Percentiles rank a stretch among this genome's conserved stretches.
phyloP scores from a whole-genome alignment of 257 asterid species.

The Fraxinus anomala region DNA sequence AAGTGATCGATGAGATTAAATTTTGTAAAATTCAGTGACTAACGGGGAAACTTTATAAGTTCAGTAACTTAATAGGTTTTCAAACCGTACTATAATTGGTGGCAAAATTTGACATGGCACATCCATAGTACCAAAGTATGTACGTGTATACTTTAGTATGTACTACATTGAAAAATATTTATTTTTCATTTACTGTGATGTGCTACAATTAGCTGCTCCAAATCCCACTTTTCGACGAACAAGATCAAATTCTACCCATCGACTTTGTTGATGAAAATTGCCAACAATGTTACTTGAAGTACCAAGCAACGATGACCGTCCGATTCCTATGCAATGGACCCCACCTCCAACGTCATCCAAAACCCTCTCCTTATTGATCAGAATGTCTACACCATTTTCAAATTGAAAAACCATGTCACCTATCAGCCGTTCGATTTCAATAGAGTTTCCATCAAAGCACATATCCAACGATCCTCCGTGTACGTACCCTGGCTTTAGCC shows the following conservation, averaged over 20 bases:
- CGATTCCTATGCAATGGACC: slow-evolving; percentile 68
- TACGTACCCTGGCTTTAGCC: slow-evolving; percentile 55
- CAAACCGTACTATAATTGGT: background rate
- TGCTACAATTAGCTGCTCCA: slow-evolving; percentile 61
- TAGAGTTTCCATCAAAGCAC: slow-evolving; percentile 60
- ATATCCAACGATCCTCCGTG: slow-evolving; percentile 64
- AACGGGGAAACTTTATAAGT: too few relatives aligned
- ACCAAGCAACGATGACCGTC: slow-evolving; percentile 64
- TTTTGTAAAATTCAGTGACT: too few relatives aligned
- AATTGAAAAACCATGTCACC: slow-evolving; percentile 66
- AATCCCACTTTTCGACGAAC: slow-evolving; percentile 59
- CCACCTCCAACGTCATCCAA: slow-evolving; percentile 67
- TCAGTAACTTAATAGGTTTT: too few relatives aligned
- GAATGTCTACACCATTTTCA: slow-evolving; percentile 56
- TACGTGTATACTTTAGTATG: background rate
- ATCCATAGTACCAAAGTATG: background rate
- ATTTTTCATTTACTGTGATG: slow-evolving; percentile 14
- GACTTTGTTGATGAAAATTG: slow-evolving; percentile 80
- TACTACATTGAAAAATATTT: too few relatives aligned
- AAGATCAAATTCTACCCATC: slow-evolving; percentile 86
- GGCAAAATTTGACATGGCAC: slow-evolving; percentile 17
- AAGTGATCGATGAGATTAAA: too few relatives aligned
- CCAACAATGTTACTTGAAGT: slow-evolving; percentile 73
- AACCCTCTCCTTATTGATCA: slow-evolving; percentile 41
- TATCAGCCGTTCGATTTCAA: slow-evolving; percentile 44